Conservation (phyloP, 2,329 filamentous ascomycete species). For the Plectosphaerella plurivora region DNA sequence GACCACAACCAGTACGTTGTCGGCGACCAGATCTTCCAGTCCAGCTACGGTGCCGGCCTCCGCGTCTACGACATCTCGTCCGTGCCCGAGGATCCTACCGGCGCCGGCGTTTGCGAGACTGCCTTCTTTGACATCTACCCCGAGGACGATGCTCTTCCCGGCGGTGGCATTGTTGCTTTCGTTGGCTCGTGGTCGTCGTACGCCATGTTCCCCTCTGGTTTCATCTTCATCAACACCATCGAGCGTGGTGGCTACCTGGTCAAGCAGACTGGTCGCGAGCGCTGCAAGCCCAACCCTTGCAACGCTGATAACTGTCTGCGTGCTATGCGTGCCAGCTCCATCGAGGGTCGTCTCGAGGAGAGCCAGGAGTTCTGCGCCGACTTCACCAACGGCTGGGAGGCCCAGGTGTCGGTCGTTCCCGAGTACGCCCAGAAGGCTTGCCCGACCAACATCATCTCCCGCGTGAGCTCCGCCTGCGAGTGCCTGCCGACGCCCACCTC, state of each 20-base stretch:
- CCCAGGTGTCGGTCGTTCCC: slow-evolving; percentile 12
- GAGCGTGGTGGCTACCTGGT: slow-evolving; percentile 35
- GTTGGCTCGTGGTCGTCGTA: slow-evolving; percentile 40
- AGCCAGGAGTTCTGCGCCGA: slow-evolving; percentile 14
- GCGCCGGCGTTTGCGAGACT: slow-evolving; percentile 33
- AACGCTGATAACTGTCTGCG: slow-evolving; percentile 17
- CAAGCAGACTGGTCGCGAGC: slow-evolving; percentile 20
- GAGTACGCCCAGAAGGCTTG: slow-evolving; percentile 12
- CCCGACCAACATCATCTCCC: slow-evolving; percentile 13
- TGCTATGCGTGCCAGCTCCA: slow-evolving; percentile 11
- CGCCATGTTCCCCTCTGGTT: slow-evolving; percentile 35
- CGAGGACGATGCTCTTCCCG: slow-evolving; percentile 36
- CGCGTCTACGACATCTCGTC: slow-evolving; percentile 26
- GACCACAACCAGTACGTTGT: slow-evolving; percentile 42
- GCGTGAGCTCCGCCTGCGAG: slow-evolving; percentile 15
- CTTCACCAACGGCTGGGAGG: slow-evolving; percentile 12
- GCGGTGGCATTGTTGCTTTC: slow-evolving; percentile 29
- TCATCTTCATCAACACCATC: slow-evolving; percentile 37
- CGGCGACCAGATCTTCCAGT: slow-evolving; percentile 36
- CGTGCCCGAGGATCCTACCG: slow-evolving; percentile 27
- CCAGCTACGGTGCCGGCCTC: slow-evolving; percentile 41
- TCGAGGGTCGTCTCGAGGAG: slow-evolving; percentile 13
- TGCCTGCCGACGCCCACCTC: slow-evolving; percentile 15
- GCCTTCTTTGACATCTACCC: slow-evolving; percentile 44
- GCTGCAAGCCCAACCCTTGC: slow-evolving; percentile 15